A percentile compares a stretch with the other conserved stretches of the same genome.
Conservation (phyloP, 495 filamentous ascomycete species). For the Achaetomiella virescens region DNA sequence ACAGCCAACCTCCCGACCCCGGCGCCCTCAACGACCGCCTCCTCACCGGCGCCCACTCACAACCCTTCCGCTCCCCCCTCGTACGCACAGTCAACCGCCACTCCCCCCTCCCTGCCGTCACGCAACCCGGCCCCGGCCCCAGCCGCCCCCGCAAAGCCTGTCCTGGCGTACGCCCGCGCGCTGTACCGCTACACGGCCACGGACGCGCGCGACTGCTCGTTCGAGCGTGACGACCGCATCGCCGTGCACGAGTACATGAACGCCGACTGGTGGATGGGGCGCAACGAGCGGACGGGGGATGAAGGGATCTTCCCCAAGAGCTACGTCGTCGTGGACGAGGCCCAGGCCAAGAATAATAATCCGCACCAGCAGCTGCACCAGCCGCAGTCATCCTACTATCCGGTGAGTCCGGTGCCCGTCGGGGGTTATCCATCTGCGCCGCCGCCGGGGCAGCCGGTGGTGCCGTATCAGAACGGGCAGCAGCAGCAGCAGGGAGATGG, state of each 20-base stretch:
- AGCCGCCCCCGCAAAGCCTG: conserved; percentile 45
- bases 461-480: conserved; percentile 9
- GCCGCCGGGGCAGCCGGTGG: conserved; percentile 36
- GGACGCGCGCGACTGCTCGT: conserved; percentile 70
- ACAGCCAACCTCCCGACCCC: conserved; percentile 23
- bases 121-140: conserved; percentile 41
- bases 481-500: conserved; percentile 24
- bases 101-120: conserved; percentile 49
- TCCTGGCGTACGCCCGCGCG: conserved; percentile 68
- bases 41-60: conserved; percentile 31
- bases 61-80: conserved; percentile 43
- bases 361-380: conserved; percentile 2
- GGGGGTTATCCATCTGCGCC: conserved; percentile 22
- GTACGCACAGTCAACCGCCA: conserved; percentile 45
- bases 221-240: conserved; percentile 70
- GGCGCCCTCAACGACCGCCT: conserved; percentile 26
- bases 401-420: conserved; percentile 10
- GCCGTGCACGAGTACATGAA: conserved; percentile 87
- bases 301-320: conserved; percentile 88
- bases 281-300: conserved; percentile 66
- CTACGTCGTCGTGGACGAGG: conserved; percentile 58
- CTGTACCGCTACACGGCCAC: conserved; percentile 75
- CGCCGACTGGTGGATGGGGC: conserved; percentile 92
- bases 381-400: conserved; percentile 29
- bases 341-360: background rate